These are phyloP conservation scores for Lanmaoa pseudosensibilis DNA, from an alignment of 768 basidiomycete genomes.

Conservation along the genomic window DNA sequence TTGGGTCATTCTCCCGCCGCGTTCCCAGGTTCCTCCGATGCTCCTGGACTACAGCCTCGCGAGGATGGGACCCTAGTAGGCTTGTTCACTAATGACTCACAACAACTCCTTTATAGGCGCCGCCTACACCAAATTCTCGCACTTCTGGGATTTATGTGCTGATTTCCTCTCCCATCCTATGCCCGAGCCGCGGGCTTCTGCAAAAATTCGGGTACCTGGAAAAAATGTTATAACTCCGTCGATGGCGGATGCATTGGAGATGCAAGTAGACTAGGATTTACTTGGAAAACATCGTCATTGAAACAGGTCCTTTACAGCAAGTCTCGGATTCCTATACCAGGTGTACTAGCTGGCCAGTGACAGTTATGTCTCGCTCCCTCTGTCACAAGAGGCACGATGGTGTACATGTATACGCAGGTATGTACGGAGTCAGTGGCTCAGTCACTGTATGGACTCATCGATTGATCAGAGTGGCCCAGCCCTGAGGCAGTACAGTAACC, in stretches of 20 bases:
- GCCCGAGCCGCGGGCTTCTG: conserved; percentile 17
- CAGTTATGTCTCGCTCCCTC: too few species aligned
- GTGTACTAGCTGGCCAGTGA: neutral
- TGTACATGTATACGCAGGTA: neutral
- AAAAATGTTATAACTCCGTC: conserved; percentile 20
- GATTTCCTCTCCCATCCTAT: conserved; percentile 20
- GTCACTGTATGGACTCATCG: neutral
- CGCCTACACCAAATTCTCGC: neutral
- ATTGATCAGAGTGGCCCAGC: neutral
- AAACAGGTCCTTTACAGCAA: neutral
- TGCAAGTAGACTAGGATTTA: neutral
- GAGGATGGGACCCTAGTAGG: neutral
- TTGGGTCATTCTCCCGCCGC: neutral
- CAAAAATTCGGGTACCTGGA: conserved; percentile 10
- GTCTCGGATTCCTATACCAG: neutral
- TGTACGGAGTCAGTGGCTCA: conserved; percentile 3
- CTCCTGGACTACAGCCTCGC: neutral
- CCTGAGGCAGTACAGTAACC: conserved; percentile 1
- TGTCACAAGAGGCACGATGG: neutral
- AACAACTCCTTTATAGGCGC: conserved; percentile 2
- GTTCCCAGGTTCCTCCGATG: neutral
- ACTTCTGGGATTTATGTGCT: conserved; percentile 5
- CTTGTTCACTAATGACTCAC: conserved; percentile 8
- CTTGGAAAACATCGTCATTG: conserved; percentile 1
- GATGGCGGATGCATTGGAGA: conserved; percentile 29